Base-by-base conservation (phyloP, 257 asterid genomes). In the Cinchona pubescens region DNA sequence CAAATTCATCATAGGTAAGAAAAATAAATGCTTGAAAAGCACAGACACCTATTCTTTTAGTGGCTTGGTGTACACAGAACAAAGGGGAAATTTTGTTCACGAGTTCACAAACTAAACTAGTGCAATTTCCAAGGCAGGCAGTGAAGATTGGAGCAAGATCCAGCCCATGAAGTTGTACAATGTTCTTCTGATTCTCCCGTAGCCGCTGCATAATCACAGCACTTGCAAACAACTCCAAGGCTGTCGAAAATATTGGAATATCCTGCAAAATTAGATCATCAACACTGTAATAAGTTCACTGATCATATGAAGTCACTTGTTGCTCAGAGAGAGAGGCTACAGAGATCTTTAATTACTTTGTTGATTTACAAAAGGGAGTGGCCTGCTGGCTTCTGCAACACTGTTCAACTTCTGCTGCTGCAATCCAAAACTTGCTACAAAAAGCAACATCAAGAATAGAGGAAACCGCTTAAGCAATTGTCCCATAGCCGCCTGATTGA, bases 191-290 rank as follows among this genome's bases (percentile, higher is more conserved):
- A n/a, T 21, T 27, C 6, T 2, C 42, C 76, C 3, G 66, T 12
- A 29, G 32, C 19, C 2, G 35, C 61, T 11, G 7, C 30, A 8
- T 75, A 85, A 25, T 79, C 83, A 65, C 86, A 86, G 21, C 89
- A 86, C 83, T 83, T 75, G 86, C 89, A 86, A 51, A 76, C 77
- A 69, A 86, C 30, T 75, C 89, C 89, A 32, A 86, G 83, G 21
- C 72, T 71, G 7, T 62, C 63, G 51, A 81, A 81, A 15, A 71
- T 14, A 76, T 71, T 45, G 0, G 75, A 46, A 53, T 64, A 67
- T 32, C 70, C 86, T 83, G 71, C 71, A 69, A 68, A 75, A 67
- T 29, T 35, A 55, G 16, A 42, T 27, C 34, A 58, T 10, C 8
- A 58, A 7, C 8, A 8, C 14, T n/a, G n/a, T n/a, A n/a, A 0